These are phyloP conservation scores for Wickerhamomyces sp. DNA, from an alignment of 1,139 yeast species.

Conservation along the genomic window DNA sequence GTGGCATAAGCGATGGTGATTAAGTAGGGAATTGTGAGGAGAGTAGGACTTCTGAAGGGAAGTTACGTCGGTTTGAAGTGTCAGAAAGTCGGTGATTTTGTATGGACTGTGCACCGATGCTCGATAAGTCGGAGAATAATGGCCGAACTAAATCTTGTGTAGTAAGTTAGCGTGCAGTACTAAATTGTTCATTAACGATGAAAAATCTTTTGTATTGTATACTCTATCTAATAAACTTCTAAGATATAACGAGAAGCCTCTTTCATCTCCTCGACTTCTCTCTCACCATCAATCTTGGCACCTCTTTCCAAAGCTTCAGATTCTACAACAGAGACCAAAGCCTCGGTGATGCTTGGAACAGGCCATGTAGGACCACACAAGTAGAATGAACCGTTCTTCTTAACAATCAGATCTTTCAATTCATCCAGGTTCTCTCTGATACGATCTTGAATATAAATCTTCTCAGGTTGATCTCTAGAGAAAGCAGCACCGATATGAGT, in stretches of 20 bases:
- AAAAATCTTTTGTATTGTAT: no score
- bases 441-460: slow-evolving; percentile 92
- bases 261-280: slow-evolving; percentile 88
- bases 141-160: no score
- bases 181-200: no score
- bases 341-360: slow-evolving; percentile 92
- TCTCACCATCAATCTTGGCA: slow-evolving; percentile 63
- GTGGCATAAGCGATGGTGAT: not conserved
- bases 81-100: no score
- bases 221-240: slow-evolving; percentile 66
- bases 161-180: no score
- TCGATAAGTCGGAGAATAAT: no score
- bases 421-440: slow-evolving; percentile 72
- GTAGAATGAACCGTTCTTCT: slow-evolving; percentile 83
- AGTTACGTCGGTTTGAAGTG: no score
- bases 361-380: slow-evolving; percentile 99
- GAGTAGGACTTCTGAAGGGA: no score
- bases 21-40: no score
- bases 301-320: slow-evolving; percentile 70
- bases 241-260: slow-evolving; percentile 88
- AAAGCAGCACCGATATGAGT: slow-evolving; percentile 98
- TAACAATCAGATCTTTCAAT: slow-evolving; percentile 74
- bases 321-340: slow-evolving; percentile 73
- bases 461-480: slow-evolving; percentile 94
- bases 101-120: no score